Percentiles rank a stretch among this genome's conserved stretches.
Evolutionary conservation across 1,284 basidiomycete genomes (phyloP).

Genomic region (Cryptococcus sp.): DNA sequence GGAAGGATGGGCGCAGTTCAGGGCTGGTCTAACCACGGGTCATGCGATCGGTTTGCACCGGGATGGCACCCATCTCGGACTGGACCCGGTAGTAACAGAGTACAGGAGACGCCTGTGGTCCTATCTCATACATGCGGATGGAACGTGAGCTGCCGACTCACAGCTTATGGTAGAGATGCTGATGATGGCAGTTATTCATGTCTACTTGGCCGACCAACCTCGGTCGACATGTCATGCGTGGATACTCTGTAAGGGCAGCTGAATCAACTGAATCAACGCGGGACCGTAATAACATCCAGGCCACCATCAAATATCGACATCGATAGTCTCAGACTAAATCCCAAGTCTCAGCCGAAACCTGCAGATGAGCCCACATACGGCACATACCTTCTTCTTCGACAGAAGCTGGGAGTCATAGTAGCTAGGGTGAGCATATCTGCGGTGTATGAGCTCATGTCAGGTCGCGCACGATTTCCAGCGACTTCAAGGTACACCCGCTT

Average conservation of each 20-base stretch:
- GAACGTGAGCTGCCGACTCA: conserved; percentile 39
- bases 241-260: conserved; percentile 49
- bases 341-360: conserved; percentile 37
- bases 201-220: conserved; percentile 82
- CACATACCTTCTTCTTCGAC: conserved; percentile 81
- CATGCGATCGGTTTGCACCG: conserved; percentile 87
- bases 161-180: not conserved
- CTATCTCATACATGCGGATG: conserved; percentile 86
- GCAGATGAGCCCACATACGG: conserved; percentile 63
- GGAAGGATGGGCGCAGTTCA: conserved; percentile 90
- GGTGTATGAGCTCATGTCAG: not conserved
- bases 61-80: conserved; percentile 67
- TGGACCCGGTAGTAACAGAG: conserved; percentile 67
- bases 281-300: conserved; percentile 2
- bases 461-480: conserved; percentile 91
- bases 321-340: conserved; percentile 48
- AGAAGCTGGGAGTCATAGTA: conserved; percentile 78
- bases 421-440: conserved; percentile 53
- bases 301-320: conserved; percentile 74
- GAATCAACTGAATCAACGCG: not conserved
- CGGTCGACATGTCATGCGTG: conserved; percentile 32
- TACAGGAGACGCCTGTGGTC: conserved; percentile 89
- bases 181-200: conserved; percentile 65
- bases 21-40: conserved; percentile 81
- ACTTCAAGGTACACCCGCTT: conserved; percentile 68